These are phyloP conservation scores for Lichtheimia ornata DNA, from an alignment of 371 early-diverging fungal species.

Conservation along the genomic window DNA sequence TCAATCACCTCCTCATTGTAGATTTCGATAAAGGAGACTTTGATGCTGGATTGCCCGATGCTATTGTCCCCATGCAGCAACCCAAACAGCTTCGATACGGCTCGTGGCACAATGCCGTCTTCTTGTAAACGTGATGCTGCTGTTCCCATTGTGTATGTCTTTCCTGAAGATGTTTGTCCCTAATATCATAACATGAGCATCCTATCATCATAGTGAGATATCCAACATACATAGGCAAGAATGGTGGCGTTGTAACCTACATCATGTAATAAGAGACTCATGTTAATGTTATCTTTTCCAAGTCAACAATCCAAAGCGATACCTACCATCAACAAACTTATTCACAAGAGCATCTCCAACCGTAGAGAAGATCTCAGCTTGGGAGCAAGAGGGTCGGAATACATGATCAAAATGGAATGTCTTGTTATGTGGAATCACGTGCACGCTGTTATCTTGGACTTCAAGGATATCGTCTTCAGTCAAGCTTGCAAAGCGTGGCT, in stretches of 20 bases:
- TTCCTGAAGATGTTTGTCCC: constrained; percentile 94
- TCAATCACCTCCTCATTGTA: constrained; percentile 98
- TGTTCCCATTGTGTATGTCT: constrained; percentile 99
- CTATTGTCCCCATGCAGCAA: constrained; percentile 18
- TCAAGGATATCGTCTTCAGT: constrained; percentile 42
- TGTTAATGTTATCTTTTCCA: constrained; percentile 60
- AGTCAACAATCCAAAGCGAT: constrained; percentile 76
- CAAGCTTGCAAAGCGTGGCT: constrained; percentile 43
- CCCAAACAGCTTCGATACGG: constrained; percentile 79
- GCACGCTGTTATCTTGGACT: constrained; percentile 33
- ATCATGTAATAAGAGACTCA: not conserved
- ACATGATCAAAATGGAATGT: constrained; percentile 32
- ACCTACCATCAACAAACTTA: constrained; percentile 73
- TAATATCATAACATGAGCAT: constrained; percentile 12
- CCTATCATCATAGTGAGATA: not conserved
- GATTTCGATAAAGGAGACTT: constrained; percentile 86
- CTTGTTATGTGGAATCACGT: constrained; percentile 35
- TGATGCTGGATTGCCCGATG: constrained; percentile 47
- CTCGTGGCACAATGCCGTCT: constrained; percentile 88
- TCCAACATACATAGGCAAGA: constrained; percentile 85
- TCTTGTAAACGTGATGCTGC: constrained; percentile 45
- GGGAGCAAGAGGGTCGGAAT: constrained; percentile 51
- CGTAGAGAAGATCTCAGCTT: constrained; percentile 21
- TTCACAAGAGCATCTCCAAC: constrained; percentile 52
- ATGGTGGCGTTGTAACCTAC: constrained; percentile 95